phyloP scores from a whole-genome alignment of 2,329 filamentous ascomycete genomes.

The Capronia americana region DNA sequence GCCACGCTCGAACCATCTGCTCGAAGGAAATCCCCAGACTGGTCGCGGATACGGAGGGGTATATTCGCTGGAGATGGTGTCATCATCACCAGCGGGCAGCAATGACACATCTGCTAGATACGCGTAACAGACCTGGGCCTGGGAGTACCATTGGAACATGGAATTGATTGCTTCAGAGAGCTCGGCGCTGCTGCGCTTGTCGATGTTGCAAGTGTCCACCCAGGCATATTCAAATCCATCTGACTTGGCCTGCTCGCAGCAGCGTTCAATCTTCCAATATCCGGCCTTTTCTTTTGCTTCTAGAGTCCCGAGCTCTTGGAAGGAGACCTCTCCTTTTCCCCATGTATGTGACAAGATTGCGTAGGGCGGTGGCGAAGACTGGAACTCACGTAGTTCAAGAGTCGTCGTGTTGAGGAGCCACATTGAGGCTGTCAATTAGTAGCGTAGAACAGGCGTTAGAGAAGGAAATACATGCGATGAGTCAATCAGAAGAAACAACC shows the following conservation, averaged over 20 bases:
- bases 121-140: conserved; percentile 32
- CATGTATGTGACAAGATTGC: conserved; percentile 37
- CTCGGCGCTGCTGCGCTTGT: conserved; percentile 38
- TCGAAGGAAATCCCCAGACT: not conserved
- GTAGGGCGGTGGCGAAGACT: conserved; percentile 18
- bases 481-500: not conserved
- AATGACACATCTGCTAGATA: conserved; percentile 27
- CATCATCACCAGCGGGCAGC: not conserved
- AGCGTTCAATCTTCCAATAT: conserved; percentile 13
- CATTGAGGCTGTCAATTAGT: conserved; percentile 7
- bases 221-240: conserved; percentile 35
- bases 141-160: conserved; percentile 30
- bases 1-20: conserved; percentile 1
- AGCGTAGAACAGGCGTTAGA: not conserved
- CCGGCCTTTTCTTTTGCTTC: conserved; percentile 5
- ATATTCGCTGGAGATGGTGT: not conserved
- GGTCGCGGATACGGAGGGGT: not conserved
- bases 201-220: conserved; percentile 40
- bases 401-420: conserved; percentile 5
- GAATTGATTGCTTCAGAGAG: conserved; percentile 35
- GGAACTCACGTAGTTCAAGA: not conserved
- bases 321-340: conserved; percentile 29
- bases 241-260: conserved; percentile 9
- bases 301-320: conserved; percentile 22
- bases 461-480: not conserved